phyloP scores from a whole-genome alignment of 805 yeast species.

The Wickerhamiella alocasiicola region DNA sequence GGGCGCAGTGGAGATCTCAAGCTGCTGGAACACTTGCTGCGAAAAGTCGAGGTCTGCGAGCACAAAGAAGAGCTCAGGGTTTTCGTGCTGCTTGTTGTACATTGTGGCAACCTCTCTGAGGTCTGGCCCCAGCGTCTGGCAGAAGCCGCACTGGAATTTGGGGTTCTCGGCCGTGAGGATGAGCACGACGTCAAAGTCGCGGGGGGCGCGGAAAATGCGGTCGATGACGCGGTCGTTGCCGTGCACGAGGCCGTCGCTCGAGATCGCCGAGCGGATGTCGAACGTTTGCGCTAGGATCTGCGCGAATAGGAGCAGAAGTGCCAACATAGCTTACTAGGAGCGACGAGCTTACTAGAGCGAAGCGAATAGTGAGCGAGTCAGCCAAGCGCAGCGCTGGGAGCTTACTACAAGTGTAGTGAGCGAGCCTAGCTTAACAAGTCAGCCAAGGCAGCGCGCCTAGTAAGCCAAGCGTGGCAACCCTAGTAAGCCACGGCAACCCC shows the following conservation, averaged over 20 bases:
- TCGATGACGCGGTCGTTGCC: constrained; percentile 30
- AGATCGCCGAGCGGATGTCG: constrained; percentile 3
- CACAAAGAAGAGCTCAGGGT: constrained; percentile 47
- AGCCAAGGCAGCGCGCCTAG: too few relatives aligned
- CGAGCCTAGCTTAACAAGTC: too few relatives aligned
- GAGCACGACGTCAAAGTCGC: constrained; percentile 56
- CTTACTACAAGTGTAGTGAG: too few relatives aligned
- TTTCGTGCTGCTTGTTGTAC: constrained; percentile 50
- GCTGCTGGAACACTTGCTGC: constrained; percentile 38
- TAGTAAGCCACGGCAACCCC: too few relatives aligned
- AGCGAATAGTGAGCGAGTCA: too few relatives aligned
- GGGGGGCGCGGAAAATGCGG: constrained; percentile 35
- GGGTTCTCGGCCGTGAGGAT: constrained; percentile 64
- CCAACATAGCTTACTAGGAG: too few relatives aligned
- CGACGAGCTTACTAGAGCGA: too few relatives aligned
- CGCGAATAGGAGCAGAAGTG: neutral
- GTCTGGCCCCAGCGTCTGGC: constrained; percentile 58
- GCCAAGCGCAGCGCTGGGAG: too few relatives aligned
- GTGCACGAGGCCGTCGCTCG: constrained; percentile 20
- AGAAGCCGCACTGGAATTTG: constrained; percentile 63
- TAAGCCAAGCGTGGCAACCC: too few relatives aligned
- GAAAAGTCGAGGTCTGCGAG: constrained; percentile 57
- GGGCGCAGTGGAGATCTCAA: constrained; percentile 64
- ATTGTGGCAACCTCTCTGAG: constrained; percentile 49
- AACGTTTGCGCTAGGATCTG: constrained; percentile 4